A percentile compares a stretch with the other conserved stretches of the same genome.
phyloP scores from a whole-genome alignment of 2,329 filamentous ascomycete genomes.

The Coniella vitis region DNA sequence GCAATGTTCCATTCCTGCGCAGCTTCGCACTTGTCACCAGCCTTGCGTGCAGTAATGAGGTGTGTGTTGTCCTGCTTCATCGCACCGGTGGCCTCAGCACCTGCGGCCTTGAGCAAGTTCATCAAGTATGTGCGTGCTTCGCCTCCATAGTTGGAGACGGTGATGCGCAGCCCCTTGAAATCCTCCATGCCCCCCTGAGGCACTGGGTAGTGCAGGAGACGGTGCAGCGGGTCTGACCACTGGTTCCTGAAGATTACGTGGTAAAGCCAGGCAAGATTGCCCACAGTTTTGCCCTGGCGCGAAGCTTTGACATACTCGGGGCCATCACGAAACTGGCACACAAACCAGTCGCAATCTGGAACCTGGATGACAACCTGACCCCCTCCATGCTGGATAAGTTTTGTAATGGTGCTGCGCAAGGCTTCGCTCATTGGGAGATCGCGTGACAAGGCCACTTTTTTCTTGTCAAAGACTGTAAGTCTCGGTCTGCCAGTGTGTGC shows the following conservation, averaged over 20 bases:
- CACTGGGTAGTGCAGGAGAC: constrained; percentile 84
- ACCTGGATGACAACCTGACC: constrained; percentile 61
- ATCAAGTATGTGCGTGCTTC: constrained; percentile 91
- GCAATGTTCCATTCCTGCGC: constrained; percentile 88
- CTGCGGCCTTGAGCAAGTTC: constrained; percentile 77
- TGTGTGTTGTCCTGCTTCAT: constrained; percentile 96
- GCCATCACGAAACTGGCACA: constrained; percentile 83
- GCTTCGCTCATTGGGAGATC: constrained; percentile 68
- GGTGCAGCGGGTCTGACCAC: constrained; percentile 79
- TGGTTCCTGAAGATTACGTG: constrained; percentile 81
- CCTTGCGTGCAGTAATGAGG: constrained; percentile 81
- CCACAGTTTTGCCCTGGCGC: constrained; percentile 72
- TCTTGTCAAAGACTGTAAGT: constrained; percentile 70
- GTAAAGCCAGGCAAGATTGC: constrained; percentile 91
- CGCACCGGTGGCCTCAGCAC: constrained; percentile 87
- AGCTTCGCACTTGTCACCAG: constrained; percentile 88
- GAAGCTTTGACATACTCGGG: constrained; percentile 71
- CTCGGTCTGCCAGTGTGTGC: constrained; percentile 34
- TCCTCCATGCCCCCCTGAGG: constrained; percentile 71
- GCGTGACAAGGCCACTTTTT: constrained; percentile 66
- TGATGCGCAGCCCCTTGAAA: constrained; percentile 71
- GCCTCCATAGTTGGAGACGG: constrained; percentile 92
- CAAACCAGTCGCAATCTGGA: constrained; percentile 69
- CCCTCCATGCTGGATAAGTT: constrained; percentile 64
- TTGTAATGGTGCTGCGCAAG: constrained; percentile 59